Percentiles rank a stretch among this genome's conserved stretches.
Evolutionary conservation across 768 basidiomycete species (phyloP).

Genomic region (Russula emetica): DNA sequence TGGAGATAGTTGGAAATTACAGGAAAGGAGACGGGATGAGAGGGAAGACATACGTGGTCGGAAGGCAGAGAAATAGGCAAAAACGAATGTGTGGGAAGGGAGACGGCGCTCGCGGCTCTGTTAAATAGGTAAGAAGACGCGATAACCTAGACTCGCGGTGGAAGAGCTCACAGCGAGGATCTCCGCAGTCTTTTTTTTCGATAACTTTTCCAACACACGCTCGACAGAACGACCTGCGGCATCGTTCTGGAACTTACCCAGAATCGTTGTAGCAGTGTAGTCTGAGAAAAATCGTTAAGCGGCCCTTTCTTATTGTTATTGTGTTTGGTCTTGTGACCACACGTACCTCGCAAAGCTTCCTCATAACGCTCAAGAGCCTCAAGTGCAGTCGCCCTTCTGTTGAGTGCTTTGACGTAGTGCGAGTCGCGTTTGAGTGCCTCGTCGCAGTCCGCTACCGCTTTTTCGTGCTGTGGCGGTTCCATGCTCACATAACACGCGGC

Average conservation of each 20-base stretch:
- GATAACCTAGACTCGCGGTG: background rate
- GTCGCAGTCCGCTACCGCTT: conserved; percentile 85
- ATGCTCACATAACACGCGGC: conserved; percentile 97
- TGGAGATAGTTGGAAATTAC: background rate
- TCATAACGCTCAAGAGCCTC: conserved; percentile 71
- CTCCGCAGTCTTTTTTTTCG: conserved; percentile 65
- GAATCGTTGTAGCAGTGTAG: conserved; percentile 93
- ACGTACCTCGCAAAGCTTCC: conserved; percentile 74
- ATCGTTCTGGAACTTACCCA: conserved; percentile 88
- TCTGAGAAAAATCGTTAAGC: conserved; percentile 46
- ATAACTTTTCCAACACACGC: conserved; percentile 82
- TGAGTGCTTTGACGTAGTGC: conserved; percentile 85
- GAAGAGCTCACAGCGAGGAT: conserved; percentile 55
- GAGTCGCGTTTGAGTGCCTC: conserved; percentile 78
- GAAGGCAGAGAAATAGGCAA: conserved; percentile 97
- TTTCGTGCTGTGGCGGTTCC: conserved; percentile 75
- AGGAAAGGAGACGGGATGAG: conserved; percentile 12
- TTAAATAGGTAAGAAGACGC: conserved; percentile 3
- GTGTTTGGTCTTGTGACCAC: background rate
- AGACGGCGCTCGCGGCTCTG: conserved; percentile 75
- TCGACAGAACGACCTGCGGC: conserved; percentile 77
- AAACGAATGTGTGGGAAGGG: conserved; percentile 87
- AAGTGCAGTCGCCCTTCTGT: conserved; percentile 80
- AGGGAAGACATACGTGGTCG: conserved; percentile 59
- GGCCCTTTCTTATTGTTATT: background rate